phyloP scores from a whole-genome alignment of 768 basidiomycete genomes.

The Leccinum ochraceum region DNA sequence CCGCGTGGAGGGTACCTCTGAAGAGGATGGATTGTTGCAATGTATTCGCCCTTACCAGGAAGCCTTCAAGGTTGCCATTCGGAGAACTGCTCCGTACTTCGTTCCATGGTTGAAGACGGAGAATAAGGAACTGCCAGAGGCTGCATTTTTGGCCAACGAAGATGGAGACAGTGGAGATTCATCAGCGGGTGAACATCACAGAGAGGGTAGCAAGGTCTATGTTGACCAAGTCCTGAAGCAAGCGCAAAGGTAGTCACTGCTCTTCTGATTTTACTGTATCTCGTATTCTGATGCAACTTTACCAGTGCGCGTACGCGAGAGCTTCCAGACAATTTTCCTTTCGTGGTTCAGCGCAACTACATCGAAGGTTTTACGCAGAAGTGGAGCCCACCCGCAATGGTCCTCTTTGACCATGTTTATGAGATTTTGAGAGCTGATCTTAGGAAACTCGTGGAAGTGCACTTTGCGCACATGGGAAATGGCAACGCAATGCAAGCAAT shows the following conservation, averaged over 20 bases:
- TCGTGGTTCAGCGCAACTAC: conserved; percentile 53
- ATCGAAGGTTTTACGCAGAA: conserved; percentile 45
- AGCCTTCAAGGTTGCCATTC: conserved; percentile 49
- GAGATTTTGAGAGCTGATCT: conserved; percentile 41
- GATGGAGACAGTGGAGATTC: conserved; percentile 30
- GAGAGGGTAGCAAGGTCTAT: conserved; percentile 34
- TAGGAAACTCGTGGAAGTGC: conserved; percentile 41
- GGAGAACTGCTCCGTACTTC: conserved; percentile 58
- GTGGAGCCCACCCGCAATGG: conserved; percentile 51
- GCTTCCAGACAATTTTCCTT: conserved; percentile 67
- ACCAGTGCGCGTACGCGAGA: conserved; percentile 69
- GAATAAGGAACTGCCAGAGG: conserved; percentile 4
- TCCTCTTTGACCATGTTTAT: conserved; percentile 45
- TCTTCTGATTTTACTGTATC: background rate
- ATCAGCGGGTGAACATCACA: background rate
- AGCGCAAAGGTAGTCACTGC: conserved; percentile 46
- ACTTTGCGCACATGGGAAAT: conserved; percentile 55
- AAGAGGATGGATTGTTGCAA: conserved; percentile 55
- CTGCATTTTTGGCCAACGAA: conserved; percentile 41
- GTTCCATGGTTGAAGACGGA: conserved; percentile 42
- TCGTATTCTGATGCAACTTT: background rate
- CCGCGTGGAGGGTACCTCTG: conserved; percentile 55
- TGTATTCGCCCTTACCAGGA: conserved; percentile 50
- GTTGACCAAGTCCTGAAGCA: conserved; percentile 52
- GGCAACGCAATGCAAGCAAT: conserved; percentile 54